Conservation (phyloP, 1,139 yeast species). For the Zygosaccharomyces pseudobailii region DNA sequence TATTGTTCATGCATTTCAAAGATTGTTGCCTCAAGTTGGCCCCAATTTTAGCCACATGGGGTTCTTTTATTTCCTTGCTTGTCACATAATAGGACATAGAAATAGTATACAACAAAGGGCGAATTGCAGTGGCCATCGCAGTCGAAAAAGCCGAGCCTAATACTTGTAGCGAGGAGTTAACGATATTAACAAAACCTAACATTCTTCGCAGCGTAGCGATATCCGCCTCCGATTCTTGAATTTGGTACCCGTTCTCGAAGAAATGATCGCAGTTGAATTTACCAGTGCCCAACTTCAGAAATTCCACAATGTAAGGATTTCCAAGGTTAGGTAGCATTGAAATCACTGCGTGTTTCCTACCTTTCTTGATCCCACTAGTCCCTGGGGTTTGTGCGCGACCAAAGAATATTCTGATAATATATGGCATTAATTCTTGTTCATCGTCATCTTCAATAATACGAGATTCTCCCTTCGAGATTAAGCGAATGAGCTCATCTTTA, state of each 20-base stretch:
- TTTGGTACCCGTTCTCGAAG: constrained; percentile 31
- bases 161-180: constrained; percentile 56
- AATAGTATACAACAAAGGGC: constrained; percentile 57
- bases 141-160: constrained; percentile 56
- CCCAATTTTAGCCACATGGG: constrained; percentile 41
- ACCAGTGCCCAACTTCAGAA: constrained; percentile 58
- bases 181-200: constrained; percentile 67
- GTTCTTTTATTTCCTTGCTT: constrained; percentile 29
- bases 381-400: constrained; percentile 71
- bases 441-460: constrained; percentile 59
- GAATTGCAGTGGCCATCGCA: constrained; percentile 49
- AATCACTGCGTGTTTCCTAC: constrained; percentile 73
- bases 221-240: constrained; percentile 25
- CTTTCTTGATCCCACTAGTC: constrained; percentile 62
- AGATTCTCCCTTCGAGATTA: constrained; percentile 52
- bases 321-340: constrained; percentile 62
- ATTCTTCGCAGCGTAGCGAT: constrained; percentile 44
- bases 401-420: constrained; percentile 71
- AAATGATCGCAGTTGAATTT: constrained; percentile 45
- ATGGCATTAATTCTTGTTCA: constrained; percentile 55
- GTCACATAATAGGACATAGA: constrained; percentile 50
- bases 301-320: constrained; percentile 50
- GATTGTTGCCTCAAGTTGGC: constrained; percentile 57
- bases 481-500: constrained; percentile 73
- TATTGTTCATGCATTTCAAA: constrained; percentile 49